Percentiles rank a stretch among this genome's conserved stretches.
phyloP scores from a whole-genome alignment of 352 stramenopile genomes.

The Pilasporangium apinafurcum region DNA sequence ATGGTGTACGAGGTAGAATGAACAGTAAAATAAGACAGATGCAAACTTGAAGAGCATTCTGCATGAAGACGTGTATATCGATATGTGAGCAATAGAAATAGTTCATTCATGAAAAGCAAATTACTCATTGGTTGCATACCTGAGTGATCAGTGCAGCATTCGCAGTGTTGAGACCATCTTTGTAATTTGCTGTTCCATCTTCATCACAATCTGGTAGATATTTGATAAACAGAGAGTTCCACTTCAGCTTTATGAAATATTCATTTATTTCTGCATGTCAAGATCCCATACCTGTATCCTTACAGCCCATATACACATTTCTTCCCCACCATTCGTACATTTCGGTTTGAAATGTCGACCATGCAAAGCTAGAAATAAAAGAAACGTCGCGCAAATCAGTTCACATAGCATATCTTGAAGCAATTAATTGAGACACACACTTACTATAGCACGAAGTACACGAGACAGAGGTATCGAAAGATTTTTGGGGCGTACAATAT shows the following conservation, averaged over 20 bases:
- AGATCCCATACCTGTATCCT: constrained; percentile 17
- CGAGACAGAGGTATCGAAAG: constrained; percentile 60
- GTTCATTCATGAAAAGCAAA: not conserved
- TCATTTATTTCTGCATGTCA: not conserved
- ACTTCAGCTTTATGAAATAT: no score
- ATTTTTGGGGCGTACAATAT: constrained; percentile 55
- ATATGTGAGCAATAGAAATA: not conserved
- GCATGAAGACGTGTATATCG: not conserved
- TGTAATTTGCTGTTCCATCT: constrained; percentile 27
- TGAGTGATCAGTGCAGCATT: constrained; percentile 51
- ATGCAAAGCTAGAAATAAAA: constrained; percentile 39
- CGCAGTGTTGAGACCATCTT: constrained; percentile 46
- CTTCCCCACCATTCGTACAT: constrained; percentile 71
- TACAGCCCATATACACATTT: constrained; percentile 68
- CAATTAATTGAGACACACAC: not conserved
- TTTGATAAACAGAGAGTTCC: no score
- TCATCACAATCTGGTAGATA: constrained; percentile 39
- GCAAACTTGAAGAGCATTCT: constrained; percentile 56
- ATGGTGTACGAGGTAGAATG: constrained; percentile 40
- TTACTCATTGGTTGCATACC: constrained; percentile 11
- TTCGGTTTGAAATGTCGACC: constrained; percentile 66
- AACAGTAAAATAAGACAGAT: constrained; percentile 52
- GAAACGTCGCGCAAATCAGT: not conserved
- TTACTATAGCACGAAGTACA: constrained; percentile 69
- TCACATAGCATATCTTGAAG: not conserved